Base-by-base conservation (phyloP, 345 rosid genomes). In the Eucalyptus paniculata region DNA sequence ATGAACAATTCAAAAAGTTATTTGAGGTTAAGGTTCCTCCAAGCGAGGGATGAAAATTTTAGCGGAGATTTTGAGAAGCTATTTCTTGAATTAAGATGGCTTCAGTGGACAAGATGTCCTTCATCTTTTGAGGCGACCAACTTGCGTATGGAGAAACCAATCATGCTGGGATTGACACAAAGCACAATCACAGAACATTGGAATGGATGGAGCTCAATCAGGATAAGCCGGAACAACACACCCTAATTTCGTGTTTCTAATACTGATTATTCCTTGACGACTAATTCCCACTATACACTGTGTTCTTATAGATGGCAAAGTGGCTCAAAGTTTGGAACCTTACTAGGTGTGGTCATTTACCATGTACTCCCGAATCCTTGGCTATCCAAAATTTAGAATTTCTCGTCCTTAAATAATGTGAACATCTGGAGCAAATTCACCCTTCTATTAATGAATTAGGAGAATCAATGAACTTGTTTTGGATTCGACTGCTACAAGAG, bases 141-240 rank as follows among this genome's bases (percentile, higher is more conserved):
- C 30, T 56, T 56, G 62, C 6, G 0, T 4, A 2, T 56, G 62
- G 30, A 56, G 62, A 56, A 56, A 56, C 62, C 0, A 56, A 13
- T 56, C 30, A 56, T 56, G 30, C 1, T 23, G 13, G 5, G 62
- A 56, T 56, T 56, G 28, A 56, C 28, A 21, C 12, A 4, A 23
- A 23, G 12, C 0, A 0, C 12, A 4, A 56, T 56, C 4, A 56
- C 12, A 9, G 1, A 56, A 56, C 11, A 54, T 21, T 54, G 60
- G 28, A 54, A 54, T 23, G 28, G 60, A 23, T 54, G 28, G 60
- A 54, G 60, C 60, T 54, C 60, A 4, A 54, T 54, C 12, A 23
- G 0, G 28, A 23, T 56, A 24, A 2, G 62, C 13, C 2, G 1
- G 30, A 24, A 24, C 1, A 13, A 56, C 62, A 24, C 62, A 24